These are phyloP conservation scores for Neurospora sp. DNA, from an alignment of 495 filamentous ascomycete species.

Conservation along the genomic window DNA sequence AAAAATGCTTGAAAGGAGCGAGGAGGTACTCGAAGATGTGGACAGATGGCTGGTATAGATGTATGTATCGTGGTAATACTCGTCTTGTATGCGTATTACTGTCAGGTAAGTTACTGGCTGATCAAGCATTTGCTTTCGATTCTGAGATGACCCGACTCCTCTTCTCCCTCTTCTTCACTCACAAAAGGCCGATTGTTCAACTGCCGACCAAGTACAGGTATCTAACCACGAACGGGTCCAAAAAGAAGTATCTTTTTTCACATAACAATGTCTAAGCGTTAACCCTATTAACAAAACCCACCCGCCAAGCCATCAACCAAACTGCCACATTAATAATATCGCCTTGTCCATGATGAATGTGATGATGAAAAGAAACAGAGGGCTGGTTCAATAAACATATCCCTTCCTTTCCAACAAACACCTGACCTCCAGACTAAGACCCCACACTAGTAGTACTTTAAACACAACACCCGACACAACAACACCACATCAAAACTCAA, in stretches of 20 bases:
- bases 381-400: background rate
- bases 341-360: background rate
- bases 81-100: too few relatives aligned
- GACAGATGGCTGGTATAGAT: too few relatives aligned
- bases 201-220: too few relatives aligned
- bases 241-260: background rate
- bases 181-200: too few relatives aligned
- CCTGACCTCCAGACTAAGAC: background rate
- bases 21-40: too few relatives aligned
- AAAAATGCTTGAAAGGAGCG: too few relatives aligned
- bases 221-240: background rate
- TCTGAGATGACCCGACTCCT: too few relatives aligned
- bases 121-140: too few relatives aligned
- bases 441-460: background rate
- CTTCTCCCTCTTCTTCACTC: too few relatives aligned
- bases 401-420: background rate
- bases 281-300: background rate
- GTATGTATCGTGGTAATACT: too few relatives aligned
- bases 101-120: too few relatives aligned
- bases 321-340: background rate
- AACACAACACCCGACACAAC: background rate
- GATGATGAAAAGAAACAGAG: background rate
- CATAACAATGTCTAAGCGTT: background rate
- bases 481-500: slow-evolving; percentile 14
- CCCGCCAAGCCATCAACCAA: background rate